phyloP scores from a whole-genome alignment of 768 basidiomycete genomes.

The Leccinellum luteum region DNA sequence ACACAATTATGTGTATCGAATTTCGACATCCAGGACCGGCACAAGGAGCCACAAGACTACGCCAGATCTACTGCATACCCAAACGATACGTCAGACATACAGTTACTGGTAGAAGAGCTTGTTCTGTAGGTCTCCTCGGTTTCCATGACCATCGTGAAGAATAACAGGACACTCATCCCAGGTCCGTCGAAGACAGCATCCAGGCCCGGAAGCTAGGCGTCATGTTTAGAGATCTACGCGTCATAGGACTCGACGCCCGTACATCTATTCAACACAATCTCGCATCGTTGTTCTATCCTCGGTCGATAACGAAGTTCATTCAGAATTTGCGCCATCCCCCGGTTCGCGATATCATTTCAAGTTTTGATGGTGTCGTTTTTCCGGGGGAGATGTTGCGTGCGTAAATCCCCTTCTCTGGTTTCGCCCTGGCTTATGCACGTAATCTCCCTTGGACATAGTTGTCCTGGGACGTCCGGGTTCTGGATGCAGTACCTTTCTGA shows the following conservation, averaged over 20 bases:
- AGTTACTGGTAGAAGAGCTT: slow-evolving; percentile 15
- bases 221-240: slow-evolving; percentile 48
- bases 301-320: slow-evolving; percentile 36
- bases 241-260: slow-evolving; percentile 46
- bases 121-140: neutral
- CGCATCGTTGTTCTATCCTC: slow-evolving; percentile 32
- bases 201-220: slow-evolving; percentile 46
- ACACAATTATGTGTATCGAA: neutral
- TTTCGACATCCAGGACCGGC: neutral
- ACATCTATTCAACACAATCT: slow-evolving; percentile 49
- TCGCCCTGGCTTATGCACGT: neutral
- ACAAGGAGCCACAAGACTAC: neutral
- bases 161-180: slow-evolving; percentile 12
- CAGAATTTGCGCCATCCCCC: slow-evolving; percentile 56
- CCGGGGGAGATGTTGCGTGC: slow-evolving; percentile 75
- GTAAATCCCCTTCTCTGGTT: slow-evolving; percentile 31
- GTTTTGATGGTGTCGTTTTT: slow-evolving; percentile 61
- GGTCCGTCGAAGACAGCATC: slow-evolving; percentile 33
- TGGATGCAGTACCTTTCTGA: slow-evolving; percentile 49
- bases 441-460: slow-evolving; percentile 41
- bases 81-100: slow-evolving; percentile 5
- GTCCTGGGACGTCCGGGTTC: slow-evolving; percentile 84
- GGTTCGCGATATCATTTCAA: slow-evolving; percentile 57
- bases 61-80: neutral
- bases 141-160: neutral